Evolutionary conservation across 768 basidiomycete species (phyloP), one percentile per base, ranked within the genome.

Genomic region (Boletus bicolor): DNA sequence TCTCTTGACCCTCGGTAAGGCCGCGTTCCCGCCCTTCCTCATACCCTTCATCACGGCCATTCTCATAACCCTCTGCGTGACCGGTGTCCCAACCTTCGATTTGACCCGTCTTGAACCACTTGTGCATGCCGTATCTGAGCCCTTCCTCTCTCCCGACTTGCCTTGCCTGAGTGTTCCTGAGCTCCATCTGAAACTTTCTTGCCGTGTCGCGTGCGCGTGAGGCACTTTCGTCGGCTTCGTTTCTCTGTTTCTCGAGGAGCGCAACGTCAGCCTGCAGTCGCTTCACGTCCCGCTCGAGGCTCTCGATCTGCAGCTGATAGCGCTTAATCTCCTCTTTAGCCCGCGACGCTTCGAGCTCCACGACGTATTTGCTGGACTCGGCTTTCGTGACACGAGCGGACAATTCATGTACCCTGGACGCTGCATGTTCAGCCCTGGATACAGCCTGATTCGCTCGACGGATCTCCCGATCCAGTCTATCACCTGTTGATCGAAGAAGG

Each of bases 381-480:
- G 77, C 75, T 21, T 65, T 66, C 9, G 69, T 70, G 5, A 77
- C 68, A 30, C 76, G 74, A 8, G 68, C 63, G 14, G 69, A 55
- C 17, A 76, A 63, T 37, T 82, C 79, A 44, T 68, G 76, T 49
- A 76, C 76, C 49, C 73, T 71, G n/a, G 68, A 62, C 67, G 85
- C 84, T 30, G 84, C 78, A 44, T 71, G 74, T 46, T 79, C 77
- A 43, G 81, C 83, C 41, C 83, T 78, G 39, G 72, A 59, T 36
- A 76, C 76, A 0, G 80, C 79, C 37, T 79, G 75, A 44, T 80
- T 79, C n/a, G 79, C 82, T 45, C 81, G 73, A 28, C 77, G 76
- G 51, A 76, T 79, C 72, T 85, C 84, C 45, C 76, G 71, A 62
- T 85, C 81, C 38, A 88, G 73, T 46, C 77, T 76, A 50, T 83